Evolutionary conservation across 2,329 filamentous ascomycete genomes (phyloP).

Genomic region (Dactylellina drechsleri): DNA sequence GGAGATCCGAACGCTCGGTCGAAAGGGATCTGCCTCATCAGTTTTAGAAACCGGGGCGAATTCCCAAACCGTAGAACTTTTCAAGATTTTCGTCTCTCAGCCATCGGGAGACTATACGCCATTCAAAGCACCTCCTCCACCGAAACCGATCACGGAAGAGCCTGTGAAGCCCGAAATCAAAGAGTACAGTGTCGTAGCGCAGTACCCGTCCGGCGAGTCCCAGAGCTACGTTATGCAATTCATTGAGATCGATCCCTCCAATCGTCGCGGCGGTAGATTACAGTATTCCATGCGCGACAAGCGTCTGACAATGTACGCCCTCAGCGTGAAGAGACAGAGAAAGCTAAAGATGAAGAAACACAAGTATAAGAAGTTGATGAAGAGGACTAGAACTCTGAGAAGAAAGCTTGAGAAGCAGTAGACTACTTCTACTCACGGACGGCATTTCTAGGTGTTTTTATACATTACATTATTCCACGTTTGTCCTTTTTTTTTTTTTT

Average conservation of each 20-base stretch:
- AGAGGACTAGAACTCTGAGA: conserved; percentile 85
- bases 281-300: conserved; percentile 66
- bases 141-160: conserved; percentile 67
- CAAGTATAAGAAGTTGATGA: conserved; percentile 99
- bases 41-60: conserved; percentile 66
- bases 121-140: conserved; percentile 85
- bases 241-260: conserved; percentile 67
- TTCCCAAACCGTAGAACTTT: conserved; percentile 69
- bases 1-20: conserved; percentile 65
- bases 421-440: background rate
- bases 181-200: conserved; percentile 20
- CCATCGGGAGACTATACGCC: conserved; percentile 78
- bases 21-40: conserved; percentile 57
- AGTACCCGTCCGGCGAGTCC: conserved; percentile 9
- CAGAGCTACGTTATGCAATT: conserved; percentile 55
- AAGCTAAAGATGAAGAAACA: conserved; percentile 99
- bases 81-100: conserved; percentile 69
- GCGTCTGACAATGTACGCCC: conserved; percentile 75
- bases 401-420: conserved; percentile 71
- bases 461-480: too few relatives aligned
- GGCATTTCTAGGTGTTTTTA: conserved; percentile 1
- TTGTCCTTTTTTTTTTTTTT: conserved; percentile 4
- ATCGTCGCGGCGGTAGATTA: conserved; percentile 60
- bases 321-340: conserved; percentile 90
- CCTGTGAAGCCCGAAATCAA: conserved; percentile 55